Base-by-base conservation (phyloP, 176 grass and related monocot genomes). In the Cocos nucifera region DNA sequence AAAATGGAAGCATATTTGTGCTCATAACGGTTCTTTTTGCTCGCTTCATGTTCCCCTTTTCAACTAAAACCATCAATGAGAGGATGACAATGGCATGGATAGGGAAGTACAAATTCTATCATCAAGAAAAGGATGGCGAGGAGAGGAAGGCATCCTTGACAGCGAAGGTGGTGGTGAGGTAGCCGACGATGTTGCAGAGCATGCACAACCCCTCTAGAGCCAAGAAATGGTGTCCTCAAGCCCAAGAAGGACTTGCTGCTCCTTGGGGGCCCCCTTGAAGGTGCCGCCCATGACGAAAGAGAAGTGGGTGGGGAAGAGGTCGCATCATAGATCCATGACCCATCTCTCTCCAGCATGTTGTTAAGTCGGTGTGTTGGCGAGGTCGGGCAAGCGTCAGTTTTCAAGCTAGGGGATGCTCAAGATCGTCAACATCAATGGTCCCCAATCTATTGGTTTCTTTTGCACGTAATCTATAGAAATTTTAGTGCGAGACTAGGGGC, bases 161-260 rank as follows among this genome's bases (percentile, higher is more conserved):
- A 32, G 93, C 93, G n/a, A 84, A 92, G 7, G 79, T 84, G 19
- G 87, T 87, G 53, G 87, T 92, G 56, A 98, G 93, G 81, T 92
- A 98, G 65, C 92, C 91, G 77, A 97, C 81, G 20, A 81, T 97
- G 73, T 87, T 92, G 65, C 78, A 74, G 15, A 98, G 87, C 18
- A 81, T 88, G 66, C 81, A 50, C 84, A 65, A 63, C 92, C 93
- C 65, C 93, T 73, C 76, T 78, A 63, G 57, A 98, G 79, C 58
- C 93, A 25, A 0, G 81, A 63, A 17, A 78, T 70, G 10, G 93
- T 98, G 80, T 98, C 93, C 81, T 98, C 87, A 20, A 98, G 76
- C 79, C 92, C 93, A 7, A 98, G 87, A 53, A 98, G 80, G 66
- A 72, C 84, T 78, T 98, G 93, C 69, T 98, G 93, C 79, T 98